Base-by-base conservation (phyloP, 768 basidiomycete species). In the Leucosporidium creatinivorum region DNA sequence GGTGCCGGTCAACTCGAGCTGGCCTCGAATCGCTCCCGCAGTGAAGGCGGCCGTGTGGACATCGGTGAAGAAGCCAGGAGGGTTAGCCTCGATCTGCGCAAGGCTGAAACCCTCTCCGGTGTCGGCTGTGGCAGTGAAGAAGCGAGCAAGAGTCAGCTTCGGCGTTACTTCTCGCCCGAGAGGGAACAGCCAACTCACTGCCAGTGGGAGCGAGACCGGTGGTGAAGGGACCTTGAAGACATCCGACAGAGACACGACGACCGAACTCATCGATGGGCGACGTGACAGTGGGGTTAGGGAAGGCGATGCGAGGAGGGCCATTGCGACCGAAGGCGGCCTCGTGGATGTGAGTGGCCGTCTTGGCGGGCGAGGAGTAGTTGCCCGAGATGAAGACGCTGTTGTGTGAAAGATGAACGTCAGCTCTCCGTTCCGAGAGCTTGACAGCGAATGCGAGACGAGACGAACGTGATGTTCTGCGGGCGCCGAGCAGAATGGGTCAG, bases 11-110 rank as follows among this genome's bases (percentile, higher is more conserved):
- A 62, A 55, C 57, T 73, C 52, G 49, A 77, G 62, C 66, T 78
- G 77, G 47, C 78, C 78, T 26, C 78, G 73, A 65, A 79, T 75
- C 30, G 78, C 78, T 25, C 78, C 78, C 17, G 78, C 77, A 25
- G 74, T 33, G 73, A 73, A 79, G 49, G 66, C 61, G 54, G 62
- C 70, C 26, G 77, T 79, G 74, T 79, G 78, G 9, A 71, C 72
- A 61, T 78, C 77, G 62, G 77, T 74, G 69, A 77, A 77, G 77
- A 79, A 78, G 9, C 59, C 75, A 13, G 73, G 58, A 17, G 77
- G 76, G 72, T 75, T 74, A 47, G 70, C 73, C 73, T 79, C 78
- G 62, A 79, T 75, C 61, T 72, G 59, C 49, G 73, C 65, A 60
- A 77, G 56, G 39, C 69, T 62, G 70, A 77, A 77, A 33, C 54